Evolutionary conservation across 75 land plant species (phyloP).

Genomic region (Larix kaempferi): DNA sequence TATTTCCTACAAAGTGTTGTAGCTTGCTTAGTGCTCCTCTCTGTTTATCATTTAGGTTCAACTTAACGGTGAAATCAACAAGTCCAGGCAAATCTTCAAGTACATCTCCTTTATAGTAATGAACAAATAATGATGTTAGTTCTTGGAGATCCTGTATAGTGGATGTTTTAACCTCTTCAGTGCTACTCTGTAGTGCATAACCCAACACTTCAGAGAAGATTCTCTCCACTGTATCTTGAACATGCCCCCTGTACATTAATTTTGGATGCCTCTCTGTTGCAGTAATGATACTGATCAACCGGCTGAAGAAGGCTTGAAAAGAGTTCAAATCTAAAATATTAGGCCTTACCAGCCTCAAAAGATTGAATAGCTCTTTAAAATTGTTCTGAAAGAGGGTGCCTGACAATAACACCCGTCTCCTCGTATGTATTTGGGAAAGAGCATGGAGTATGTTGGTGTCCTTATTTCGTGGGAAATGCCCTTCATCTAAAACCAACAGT

Average conservation of each 20-base stretch:
- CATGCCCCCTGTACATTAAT: slow-evolving; percentile 16
- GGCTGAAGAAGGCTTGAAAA: slow-evolving; percentile 27
- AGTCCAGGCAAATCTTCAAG: slow-evolving; percentile 79
- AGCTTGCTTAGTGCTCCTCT: slow-evolving; percentile 16
- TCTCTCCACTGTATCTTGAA: slow-evolving; percentile 14
- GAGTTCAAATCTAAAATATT: slow-evolving; percentile 43
- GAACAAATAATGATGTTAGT: slow-evolving; percentile 61
- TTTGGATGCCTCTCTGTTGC: slow-evolving; percentile 10
- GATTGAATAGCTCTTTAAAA: slow-evolving; percentile 72
- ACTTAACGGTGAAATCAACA: slow-evolving; percentile 65
- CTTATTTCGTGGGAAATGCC: slow-evolving; percentile 78
- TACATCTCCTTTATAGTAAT: slow-evolving; percentile 82
- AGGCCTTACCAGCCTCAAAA: slow-evolving; percentile 62
- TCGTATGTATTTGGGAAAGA: slow-evolving; percentile 70
- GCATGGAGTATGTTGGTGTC: slow-evolving; percentile 66
- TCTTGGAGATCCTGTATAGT: slow-evolving; percentile 54
- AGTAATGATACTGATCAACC: slow-evolving; percentile 36
- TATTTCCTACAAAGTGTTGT: slow-evolving; percentile 7
- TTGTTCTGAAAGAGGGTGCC: slow-evolving; percentile 83
- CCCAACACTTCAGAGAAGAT: slow-evolving; percentile 53
- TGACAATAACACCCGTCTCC: slow-evolving; percentile 69
- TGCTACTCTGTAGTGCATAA: slow-evolving; percentile 43
- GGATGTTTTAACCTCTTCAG: slow-evolving; percentile 26
- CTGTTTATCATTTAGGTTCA: slow-evolving; percentile 49
- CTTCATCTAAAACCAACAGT: slow-evolving; percentile 89